Evolutionary conservation across 1,139 yeast genomes (phyloP), one percentile per base, ranked within the genome.

Genomic region (Williopsis jadinii): DNA sequence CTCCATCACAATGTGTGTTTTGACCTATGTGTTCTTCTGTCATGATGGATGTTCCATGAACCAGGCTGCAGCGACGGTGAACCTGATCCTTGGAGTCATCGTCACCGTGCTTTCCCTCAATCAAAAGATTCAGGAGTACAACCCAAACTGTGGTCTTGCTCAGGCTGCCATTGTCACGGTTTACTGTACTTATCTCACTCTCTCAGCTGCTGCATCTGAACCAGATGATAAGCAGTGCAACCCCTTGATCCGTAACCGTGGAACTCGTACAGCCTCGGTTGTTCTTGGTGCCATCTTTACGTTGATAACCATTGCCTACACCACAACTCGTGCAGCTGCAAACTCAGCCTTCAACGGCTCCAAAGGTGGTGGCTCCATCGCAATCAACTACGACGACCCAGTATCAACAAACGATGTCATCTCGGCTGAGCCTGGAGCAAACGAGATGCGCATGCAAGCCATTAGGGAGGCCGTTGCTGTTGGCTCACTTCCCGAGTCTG

Each of bases 241-340:
- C 61, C 98, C 98, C 8, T 69, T 92, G 47, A 80, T 90, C 14
- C 75, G 97, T 51, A 85, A 95, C 3, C 73, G 75, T 44, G 96
- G 97, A 5, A 88, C 98, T 0, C 76, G 97, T 55, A 88, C 95
- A 2, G 80, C 87, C 15, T 84, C 95, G 49, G 81, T 90, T 41
- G 78, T 92, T 1, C 61, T 94, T 40, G 98, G 98, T 19, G 97
- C 97, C 0, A 66, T 88, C 34, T 88, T 94, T 66, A 94, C 99
- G 0, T 87, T 94, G 58, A 71, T 87, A 40, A 97, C 99, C 0
- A 85, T 94, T 49, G 97, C 97, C 0, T 94, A 94, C 60, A 92
- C 98, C 2, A 92, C 99, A 0, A 88, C 97, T 1, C 76, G 97
- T 50, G 98, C 98, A 0, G 97, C 98, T 5, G 87, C 90, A 1